Base-by-base conservation (phyloP, 352 stramenopile genomes). In the Pythium volutum region DNA sequence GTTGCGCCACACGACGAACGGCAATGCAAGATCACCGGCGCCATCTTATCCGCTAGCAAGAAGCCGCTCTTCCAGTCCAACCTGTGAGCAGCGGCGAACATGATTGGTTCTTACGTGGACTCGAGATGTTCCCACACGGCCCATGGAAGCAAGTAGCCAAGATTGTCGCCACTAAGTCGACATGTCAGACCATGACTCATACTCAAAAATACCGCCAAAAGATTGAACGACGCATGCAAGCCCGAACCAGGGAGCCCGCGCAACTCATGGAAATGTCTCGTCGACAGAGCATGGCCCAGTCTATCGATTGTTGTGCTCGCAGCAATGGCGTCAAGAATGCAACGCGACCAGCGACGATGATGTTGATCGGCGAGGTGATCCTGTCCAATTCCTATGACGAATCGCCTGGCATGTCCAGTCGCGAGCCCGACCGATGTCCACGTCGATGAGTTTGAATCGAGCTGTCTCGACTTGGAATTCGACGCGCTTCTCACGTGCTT, bases 61-160 rank as follows among this genome's bases (percentile, higher is more conserved):
- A 48, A 27, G n/a, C 42, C 42, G 1, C 14, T 48, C 2, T 48
- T 27, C 15, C 42, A n/a, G 10, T 27, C 42, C n/a, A 48, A 48
- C 20, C 42, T 48, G 6, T 48, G 42, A 48, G 42, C 42, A 48
- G 42, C 42, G 42, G 27, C 42, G 42, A 48, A 9, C 42, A 48
- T n/a, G 42, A 48, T 14, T 3, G 42, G 8, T 48, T 48, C 8
- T 3, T 48, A 7, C 42, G 15, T 15, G 42, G 42, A 8, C 42
- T 48, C 42, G 42, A 48, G 42, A 27, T 48, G 42, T 48, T 48
- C 6, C 42, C 42, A 6, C 26, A 48, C n/a, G 42, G 42, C 0
- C 42, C 42, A 6, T 48, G 42, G 42, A 48, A 48, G 20, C n/a
- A 48, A 27, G 42, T 48, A 6, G 42, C 42, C 42, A 48, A 45